Evolutionary conservation across 1,284 basidiomycete genomes (phyloP), one percentile per base, ranked within the genome.

Genomic region (Apiotrichum akiyoshidainum): DNA sequence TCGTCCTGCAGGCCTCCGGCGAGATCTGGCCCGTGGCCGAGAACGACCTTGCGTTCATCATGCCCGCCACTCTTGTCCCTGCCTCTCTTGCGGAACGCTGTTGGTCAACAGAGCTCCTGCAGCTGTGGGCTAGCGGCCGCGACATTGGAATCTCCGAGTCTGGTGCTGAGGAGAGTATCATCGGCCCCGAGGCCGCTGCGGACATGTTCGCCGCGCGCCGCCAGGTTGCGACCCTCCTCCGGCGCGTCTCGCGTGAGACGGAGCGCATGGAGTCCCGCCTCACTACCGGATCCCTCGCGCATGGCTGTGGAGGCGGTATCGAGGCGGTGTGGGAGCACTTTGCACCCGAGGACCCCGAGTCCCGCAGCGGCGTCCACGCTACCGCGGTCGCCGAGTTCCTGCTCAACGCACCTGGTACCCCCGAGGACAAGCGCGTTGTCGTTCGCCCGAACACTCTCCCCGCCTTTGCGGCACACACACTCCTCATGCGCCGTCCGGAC

Each of bases 401-500:
- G 39, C 58, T 73, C 12, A 69, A 69, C 52, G 35, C 56, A 2
- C 34, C 37, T 2, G 37, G 16, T 13, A 51, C 33, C 14, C 48
- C 14, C 21, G 22, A 41, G 31, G 22, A 34, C 39, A 59, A 52
- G 46, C 49, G 26, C 11, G 64, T 61, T 35, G 46, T 40, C 34
- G 59, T 66, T 39, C 65, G 59, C 4, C 62, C 57, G 9, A 67
- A 60, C 54, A 75, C 58, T 16, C 64, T 73, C 51, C 73, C 68
- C 31, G 74, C 67, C 11, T 84, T 89, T 61, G 90, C 88, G 0
- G 81, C 87, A 0, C 92, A 96, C 75, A 82, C 83, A 57, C 82
- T 86, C 60, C 78, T 97, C 62, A 88, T 95, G 85, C 74, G 79
- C 11, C 78, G 83, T 14, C 73, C 85, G 1, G 69, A 83, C 19